These are phyloP conservation scores for Trichoderma sp. DNA, from an alignment of 2,329 filamentous ascomycete genomes.

Conservation along the genomic window DNA sequence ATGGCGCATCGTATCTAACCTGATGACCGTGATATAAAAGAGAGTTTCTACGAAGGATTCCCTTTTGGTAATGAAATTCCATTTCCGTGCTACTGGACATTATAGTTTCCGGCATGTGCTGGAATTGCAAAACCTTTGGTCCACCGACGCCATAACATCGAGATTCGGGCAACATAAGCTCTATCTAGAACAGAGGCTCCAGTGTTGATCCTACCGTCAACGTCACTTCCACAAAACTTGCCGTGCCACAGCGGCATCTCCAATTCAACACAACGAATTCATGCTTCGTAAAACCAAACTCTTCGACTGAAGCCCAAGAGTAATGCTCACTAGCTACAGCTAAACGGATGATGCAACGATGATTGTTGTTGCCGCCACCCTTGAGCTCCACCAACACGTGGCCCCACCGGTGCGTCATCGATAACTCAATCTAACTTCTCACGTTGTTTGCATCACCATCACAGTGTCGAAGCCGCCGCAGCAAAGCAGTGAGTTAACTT, in stretches of 20 bases:
- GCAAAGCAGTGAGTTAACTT: not conserved
- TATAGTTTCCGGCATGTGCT: too few relatives aligned
- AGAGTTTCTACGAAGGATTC: not conserved
- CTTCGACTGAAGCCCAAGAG: not conserved
- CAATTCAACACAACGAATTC: not conserved
- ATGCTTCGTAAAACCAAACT: not conserved
- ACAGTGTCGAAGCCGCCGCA: not conserved
- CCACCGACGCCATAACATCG: not conserved
- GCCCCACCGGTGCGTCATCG: conserved; percentile 16
- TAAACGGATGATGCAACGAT: conserved; percentile 13
- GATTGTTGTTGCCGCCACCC: conserved; percentile 2
- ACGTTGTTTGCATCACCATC: conserved; percentile 3
- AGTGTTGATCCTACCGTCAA: not conserved
- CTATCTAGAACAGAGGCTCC: not conserved
- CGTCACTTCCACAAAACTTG: not conserved
- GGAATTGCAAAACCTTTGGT: not conserved
- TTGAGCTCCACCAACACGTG: not conserved
- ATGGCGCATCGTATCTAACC: not conserved
- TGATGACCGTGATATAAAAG: not conserved
- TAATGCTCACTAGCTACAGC: conserved; percentile 16
- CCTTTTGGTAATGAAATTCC: not conserved
- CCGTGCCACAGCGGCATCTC: not conserved
- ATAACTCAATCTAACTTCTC: not conserved
- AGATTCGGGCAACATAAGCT: not conserved
- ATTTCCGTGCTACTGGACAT: not conserved